A percentile compares a stretch with the other conserved stretches of the same genome.
These are phyloP conservation scores for Talaromyces borbonicus DNA, from an alignment of 495 filamentous ascomycete species.

Conservation along the genomic window DNA sequence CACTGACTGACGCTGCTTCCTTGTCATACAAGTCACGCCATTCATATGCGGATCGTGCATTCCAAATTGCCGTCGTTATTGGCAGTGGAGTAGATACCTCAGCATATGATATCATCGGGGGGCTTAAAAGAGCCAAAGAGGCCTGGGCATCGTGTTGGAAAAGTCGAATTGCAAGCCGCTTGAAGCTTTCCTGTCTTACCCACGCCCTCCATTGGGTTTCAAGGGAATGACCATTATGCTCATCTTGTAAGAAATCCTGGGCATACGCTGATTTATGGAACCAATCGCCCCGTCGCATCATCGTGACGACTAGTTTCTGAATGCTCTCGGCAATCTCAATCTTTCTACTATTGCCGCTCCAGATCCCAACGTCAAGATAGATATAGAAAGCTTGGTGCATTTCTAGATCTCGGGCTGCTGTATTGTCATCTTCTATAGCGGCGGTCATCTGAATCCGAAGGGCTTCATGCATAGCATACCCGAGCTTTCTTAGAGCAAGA, in stretches of 20 bases:
- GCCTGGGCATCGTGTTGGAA: slow-evolving; percentile 50
- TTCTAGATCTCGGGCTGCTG: slow-evolving; percentile 40
- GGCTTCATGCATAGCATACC: slow-evolving; percentile 52
- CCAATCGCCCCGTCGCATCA: slow-evolving; percentile 22
- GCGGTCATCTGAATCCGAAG: slow-evolving; percentile 40
- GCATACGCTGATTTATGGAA: slow-evolving; percentile 30
- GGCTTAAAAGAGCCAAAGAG: slow-evolving; percentile 46
- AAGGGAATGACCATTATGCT: slow-evolving; percentile 37
- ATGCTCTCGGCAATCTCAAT: slow-evolving; percentile 61
- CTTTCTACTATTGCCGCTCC: slow-evolving; percentile 57
- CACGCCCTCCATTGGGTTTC: slow-evolving; percentile 51
- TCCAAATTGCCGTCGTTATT: slow-evolving; percentile 43
- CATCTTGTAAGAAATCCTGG: slow-evolving; percentile 26
- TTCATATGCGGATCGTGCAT: slow-evolving; percentile 40
- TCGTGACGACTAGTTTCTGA: slow-evolving; percentile 39
- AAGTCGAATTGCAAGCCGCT: slow-evolving; percentile 42
- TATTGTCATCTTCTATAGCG: slow-evolving; percentile 51
- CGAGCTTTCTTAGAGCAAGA: slow-evolving; percentile 49
- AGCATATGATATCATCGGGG: slow-evolving; percentile 51
- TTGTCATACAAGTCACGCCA: slow-evolving; percentile 46
- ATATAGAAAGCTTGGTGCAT: slow-evolving; percentile 47
- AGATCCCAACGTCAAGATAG: slow-evolving; percentile 48
- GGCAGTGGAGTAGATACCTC: slow-evolving; percentile 53
- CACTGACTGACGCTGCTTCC: slow-evolving; percentile 13
- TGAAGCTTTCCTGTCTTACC: slow-evolving; percentile 46